These are phyloP conservation scores for Phytophthora colocasiae DNA, from an alignment of 352 stramenopile species.

Conservation along the genomic window DNA sequence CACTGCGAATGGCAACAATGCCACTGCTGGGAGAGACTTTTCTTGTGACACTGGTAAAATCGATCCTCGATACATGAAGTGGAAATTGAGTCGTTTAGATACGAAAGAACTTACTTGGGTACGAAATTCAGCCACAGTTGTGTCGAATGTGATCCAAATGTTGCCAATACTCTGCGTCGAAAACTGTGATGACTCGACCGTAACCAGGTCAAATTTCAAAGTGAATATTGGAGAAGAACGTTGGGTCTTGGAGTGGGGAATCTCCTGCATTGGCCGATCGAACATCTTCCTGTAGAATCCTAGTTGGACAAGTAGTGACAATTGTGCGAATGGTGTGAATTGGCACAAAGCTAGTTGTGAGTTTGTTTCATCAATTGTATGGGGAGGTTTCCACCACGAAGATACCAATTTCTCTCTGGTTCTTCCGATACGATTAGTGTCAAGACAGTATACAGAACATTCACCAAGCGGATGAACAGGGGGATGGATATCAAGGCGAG, in stretches of 20 bases:
- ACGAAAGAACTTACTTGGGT: conserved; percentile 11
- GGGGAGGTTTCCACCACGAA: conserved; percentile 33
- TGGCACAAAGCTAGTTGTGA: conserved; percentile 1
- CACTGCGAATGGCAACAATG: conserved; percentile 40
- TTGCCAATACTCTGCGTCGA: conserved; percentile 25
- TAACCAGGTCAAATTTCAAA: conserved; percentile 36
- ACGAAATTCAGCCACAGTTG: conserved; percentile 28
- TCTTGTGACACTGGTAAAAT: conserved; percentile 34
- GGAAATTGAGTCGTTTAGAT: conserved; percentile 14
- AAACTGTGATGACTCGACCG: conserved; percentile 4
- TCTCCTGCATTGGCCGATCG: conserved; percentile 19
- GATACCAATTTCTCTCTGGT: not conserved
- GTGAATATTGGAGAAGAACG: conserved; percentile 1
- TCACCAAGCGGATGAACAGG: conserved; percentile 4
- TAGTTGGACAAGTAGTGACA: conserved; percentile 40
- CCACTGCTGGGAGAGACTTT: conserved; percentile 13
- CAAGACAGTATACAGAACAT: conserved; percentile 30
- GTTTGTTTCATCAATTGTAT: not conserved
- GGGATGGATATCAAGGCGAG: not conserved
- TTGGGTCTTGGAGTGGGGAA: conserved; percentile 5
- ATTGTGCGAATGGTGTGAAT: conserved; percentile 22
- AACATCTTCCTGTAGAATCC: conserved; percentile 35
- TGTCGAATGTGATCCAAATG: conserved; percentile 18
- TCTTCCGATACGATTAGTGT: conserved; percentile 22
- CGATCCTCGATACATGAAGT: conserved; percentile 45